Percentiles rank a stretch among this genome's conserved stretches.
Conservation (phyloP, 352 stramenopile genomes). For the Pythium periplocum region DNA sequence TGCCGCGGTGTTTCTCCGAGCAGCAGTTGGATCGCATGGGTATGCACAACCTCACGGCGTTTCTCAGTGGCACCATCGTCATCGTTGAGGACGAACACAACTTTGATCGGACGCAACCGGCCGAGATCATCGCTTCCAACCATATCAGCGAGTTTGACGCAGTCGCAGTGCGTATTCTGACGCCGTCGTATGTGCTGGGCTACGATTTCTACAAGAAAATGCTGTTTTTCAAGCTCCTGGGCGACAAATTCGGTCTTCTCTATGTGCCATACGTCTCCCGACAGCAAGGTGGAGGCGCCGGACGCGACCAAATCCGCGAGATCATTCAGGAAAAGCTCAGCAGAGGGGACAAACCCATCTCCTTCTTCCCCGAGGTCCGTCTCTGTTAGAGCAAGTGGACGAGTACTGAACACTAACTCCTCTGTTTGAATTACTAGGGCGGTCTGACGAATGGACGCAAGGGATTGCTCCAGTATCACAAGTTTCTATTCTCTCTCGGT, state of each 20-base stretch:
- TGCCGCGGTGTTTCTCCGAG: conserved; percentile 38
- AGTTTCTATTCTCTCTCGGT: conserved; percentile 70
- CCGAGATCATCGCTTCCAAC: conserved; percentile 60
- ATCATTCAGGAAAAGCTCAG: conserved; percentile 58
- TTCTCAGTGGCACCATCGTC: conserved; percentile 44
- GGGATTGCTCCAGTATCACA: conserved; percentile 70
- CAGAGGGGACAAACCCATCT: conserved; percentile 43
- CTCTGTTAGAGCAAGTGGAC: not conserved
- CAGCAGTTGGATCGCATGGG: conserved; percentile 41
- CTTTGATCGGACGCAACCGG: conserved; percentile 19
- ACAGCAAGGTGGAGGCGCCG: conserved; percentile 39
- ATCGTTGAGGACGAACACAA: conserved; percentile 30
- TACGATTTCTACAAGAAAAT: conserved; percentile 86
- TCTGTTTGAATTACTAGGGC: conserved; percentile 22
- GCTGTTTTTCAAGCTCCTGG: conserved; percentile 59
- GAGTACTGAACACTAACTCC: conserved; percentile 1
- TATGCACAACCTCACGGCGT: conserved; percentile 30
- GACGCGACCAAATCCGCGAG: conserved; percentile 45
- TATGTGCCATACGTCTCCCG: conserved; percentile 69
- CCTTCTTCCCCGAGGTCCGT: conserved; percentile 52
- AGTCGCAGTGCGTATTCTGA: conserved; percentile 35
- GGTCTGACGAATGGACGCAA: conserved; percentile 61
- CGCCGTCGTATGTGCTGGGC: conserved; percentile 49
- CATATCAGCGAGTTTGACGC: conserved; percentile 77
- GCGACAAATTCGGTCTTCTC: conserved; percentile 54